A percentile compares a stretch with the other conserved stretches of the same genome.
Evolutionary conservation across 2,329 filamentous ascomycete species (phyloP).

Genomic region (Penicillium crustosum): DNA sequence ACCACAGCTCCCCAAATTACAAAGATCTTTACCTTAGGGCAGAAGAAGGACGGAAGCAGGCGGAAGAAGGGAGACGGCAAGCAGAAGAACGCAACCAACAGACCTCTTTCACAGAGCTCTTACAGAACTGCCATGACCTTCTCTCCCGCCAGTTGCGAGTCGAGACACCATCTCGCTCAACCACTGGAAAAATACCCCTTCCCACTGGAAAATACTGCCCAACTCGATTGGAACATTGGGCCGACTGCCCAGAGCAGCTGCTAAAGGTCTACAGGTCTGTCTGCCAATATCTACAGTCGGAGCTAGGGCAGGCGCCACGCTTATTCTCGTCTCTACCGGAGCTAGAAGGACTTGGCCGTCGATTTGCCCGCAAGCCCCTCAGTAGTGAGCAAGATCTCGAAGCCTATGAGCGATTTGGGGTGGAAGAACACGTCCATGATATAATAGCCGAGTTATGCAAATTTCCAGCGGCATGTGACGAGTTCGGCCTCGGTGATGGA

Average conservation of each 20-base stretch:
- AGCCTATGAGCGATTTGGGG: not conserved
- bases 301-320: not conserved
- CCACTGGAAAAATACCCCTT: not conserved
- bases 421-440: slow-evolving; percentile 4
- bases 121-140: not conserved
- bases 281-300: not conserved
- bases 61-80: not conserved
- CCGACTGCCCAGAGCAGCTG: not conserved
- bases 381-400: not conserved
- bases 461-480: slow-evolving; percentile 23
- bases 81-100: not conserved
- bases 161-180: not conserved
- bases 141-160: not conserved
- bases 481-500: slow-evolving; percentile 22
- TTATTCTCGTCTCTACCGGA: not conserved
- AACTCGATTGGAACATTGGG: not conserved
- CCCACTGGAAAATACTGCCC: not conserved
- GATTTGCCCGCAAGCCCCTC: not conserved
- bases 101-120: not conserved
- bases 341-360: not conserved
- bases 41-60: not conserved
- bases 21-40: not conserved
- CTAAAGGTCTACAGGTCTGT: not conserved
- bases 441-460: slow-evolving; percentile 28
- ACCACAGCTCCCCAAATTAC: not conserved